phyloP scores from a whole-genome alignment of 441 rosid genomes.

The Omphalea diandra region DNA sequence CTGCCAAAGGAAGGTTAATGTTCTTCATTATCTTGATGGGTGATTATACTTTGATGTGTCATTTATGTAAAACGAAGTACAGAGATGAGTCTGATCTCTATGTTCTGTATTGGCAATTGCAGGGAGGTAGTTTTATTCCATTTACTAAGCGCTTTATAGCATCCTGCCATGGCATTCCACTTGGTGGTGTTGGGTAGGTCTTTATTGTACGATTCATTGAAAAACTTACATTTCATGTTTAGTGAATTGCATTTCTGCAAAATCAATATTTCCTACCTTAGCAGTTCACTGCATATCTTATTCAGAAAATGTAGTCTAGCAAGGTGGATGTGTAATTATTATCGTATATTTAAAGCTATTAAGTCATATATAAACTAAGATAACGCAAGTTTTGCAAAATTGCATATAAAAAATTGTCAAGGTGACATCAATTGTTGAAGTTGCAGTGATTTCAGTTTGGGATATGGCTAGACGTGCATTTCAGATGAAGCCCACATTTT shows the following conservation, averaged over 20 bases:
- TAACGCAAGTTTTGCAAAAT: conserved; percentile 6
- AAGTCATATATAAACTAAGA: neutral
- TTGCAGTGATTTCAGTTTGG: neutral
- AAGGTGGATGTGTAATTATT: neutral
- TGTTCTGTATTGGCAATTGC: conserved; percentile 32
- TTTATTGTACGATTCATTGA: neutral
- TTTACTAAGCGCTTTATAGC: conserved; percentile 51
- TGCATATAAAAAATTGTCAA: neutral
- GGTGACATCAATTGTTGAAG: neutral
- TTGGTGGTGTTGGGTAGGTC: conserved; percentile 89
- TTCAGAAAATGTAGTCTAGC: neutral
- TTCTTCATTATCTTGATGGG: conserved; percentile 5
- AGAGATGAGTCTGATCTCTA: neutral
- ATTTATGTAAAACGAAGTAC: neutral
- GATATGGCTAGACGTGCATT: neutral
- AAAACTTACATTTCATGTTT: conserved; percentile 1
- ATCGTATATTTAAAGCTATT: neutral
- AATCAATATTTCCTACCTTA: neutral
- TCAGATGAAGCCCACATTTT: neutral
- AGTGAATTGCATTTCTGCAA: neutral
- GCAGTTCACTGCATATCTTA: neutral
- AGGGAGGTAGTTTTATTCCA: conserved; percentile 55
- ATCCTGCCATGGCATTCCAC: conserved; percentile 76
- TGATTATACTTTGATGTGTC: conserved; percentile 1
- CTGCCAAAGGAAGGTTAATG: conserved; percentile 63